Evolutionary conservation across 495 filamentous ascomycete genomes (phyloP).

Genomic region (Patellaria atrata): DNA sequence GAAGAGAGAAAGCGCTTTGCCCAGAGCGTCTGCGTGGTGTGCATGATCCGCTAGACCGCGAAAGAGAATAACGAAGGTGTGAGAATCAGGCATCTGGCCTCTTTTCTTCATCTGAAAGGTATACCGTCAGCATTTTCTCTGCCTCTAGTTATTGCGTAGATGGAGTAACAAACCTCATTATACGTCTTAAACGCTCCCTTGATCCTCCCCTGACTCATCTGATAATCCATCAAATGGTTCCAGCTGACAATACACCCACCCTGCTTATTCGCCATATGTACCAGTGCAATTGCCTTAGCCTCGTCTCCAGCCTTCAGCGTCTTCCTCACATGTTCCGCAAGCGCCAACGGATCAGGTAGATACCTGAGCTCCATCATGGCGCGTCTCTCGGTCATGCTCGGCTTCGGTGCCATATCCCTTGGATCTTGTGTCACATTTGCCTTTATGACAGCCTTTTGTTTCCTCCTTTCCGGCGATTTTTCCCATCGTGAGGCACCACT

Average conservation of each 20-base stretch:
- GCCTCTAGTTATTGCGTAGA: not conserved
- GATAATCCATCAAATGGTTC: slow-evolving; percentile 71
- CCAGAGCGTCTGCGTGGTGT: slow-evolving; percentile 37
- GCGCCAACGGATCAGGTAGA: slow-evolving; percentile 48
- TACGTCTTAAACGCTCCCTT: slow-evolving; percentile 56
- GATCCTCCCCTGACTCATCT: slow-evolving; percentile 43
- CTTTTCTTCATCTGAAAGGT: slow-evolving; percentile 83
- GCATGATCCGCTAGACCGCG: slow-evolving; percentile 49
- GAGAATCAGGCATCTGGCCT: slow-evolving; percentile 52
- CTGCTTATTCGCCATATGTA: slow-evolving; percentile 48
- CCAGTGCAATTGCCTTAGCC: slow-evolving; percentile 48
- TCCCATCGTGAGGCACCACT: too few species aligned
- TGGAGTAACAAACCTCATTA: slow-evolving; percentile 53
- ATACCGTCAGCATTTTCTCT: not conserved
- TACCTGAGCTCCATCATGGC: slow-evolving; percentile 41
- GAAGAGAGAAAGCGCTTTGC: slow-evolving; percentile 55
- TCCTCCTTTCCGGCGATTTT: too few species aligned
- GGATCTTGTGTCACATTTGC: too few species aligned
- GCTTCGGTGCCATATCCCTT: not conserved
- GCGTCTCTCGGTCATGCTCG: not conserved
- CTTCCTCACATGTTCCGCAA: slow-evolving; percentile 46
- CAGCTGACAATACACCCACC: slow-evolving; percentile 57
- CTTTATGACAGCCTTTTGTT: too few species aligned
- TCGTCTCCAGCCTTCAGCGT: slow-evolving; percentile 39
- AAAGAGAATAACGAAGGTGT: slow-evolving; percentile 74